Percentiles rank a stretch among this genome's conserved stretches.
These are phyloP conservation scores for Tardiomyces blankii DNA, from an alignment of 1,139 yeast genomes.

Conservation along the genomic window DNA sequence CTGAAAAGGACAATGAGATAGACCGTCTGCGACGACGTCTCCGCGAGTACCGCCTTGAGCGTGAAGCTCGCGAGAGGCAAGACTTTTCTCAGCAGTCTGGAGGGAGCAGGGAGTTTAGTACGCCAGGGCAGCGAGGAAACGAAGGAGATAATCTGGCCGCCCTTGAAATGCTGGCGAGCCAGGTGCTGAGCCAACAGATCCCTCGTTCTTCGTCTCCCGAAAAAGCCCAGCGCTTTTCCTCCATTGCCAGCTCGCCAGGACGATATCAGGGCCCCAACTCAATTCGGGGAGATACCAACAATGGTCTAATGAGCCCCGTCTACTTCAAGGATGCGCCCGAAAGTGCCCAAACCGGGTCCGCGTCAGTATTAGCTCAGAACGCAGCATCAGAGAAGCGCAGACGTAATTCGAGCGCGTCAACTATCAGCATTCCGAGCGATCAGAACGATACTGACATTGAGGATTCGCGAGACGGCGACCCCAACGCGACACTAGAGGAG, in stretches of 20 bases:
- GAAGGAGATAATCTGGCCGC: conserved; percentile 15
- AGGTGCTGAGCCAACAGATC: conserved; percentile 19
- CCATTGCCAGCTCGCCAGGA: not conserved
- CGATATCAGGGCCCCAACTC: not conserved
- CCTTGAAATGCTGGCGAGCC: conserved; percentile 26
- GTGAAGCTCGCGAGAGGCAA: conserved; percentile 11
- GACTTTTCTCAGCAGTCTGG: conserved; percentile 3
- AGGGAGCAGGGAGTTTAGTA: not conserved
- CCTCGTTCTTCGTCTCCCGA: conserved; percentile 2
- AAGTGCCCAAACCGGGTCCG: too few relatives aligned
- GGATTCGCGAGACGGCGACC: not conserved
- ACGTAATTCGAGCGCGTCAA: not conserved
- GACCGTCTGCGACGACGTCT: conserved; percentile 17
- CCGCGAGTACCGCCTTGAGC: conserved; percentile 13
- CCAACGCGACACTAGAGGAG: not conserved
- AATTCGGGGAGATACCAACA: not conserved
- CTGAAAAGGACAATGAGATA: conserved; percentile 32
- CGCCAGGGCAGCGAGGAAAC: conserved; percentile 6
- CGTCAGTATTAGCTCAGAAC: not conserved
- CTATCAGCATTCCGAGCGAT: not conserved
- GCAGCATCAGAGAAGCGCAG: not conserved
- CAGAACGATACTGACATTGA: not conserved
- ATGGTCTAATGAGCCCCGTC: not conserved
- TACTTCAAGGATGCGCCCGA: not conserved
- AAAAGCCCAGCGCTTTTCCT: not conserved